These are phyloP conservation scores for Dendrobium nobile DNA, from an alignment of 106 monocot genomes.

Conservation along the genomic window DNA sequence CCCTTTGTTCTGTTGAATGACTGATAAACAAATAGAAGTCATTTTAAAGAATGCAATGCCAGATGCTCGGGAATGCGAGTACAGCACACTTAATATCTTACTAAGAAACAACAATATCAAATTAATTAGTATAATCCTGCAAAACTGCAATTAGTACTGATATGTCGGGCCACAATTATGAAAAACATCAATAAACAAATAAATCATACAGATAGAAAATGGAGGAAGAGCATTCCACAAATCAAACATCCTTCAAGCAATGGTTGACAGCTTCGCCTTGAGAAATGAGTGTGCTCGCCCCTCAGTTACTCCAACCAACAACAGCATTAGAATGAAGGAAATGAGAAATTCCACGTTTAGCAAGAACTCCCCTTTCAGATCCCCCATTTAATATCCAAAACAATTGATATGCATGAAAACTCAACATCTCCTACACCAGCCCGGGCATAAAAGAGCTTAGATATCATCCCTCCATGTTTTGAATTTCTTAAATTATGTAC, in stretches of 20 bases:
- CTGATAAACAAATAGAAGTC: conserved; percentile 40
- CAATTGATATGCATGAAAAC: not conserved
- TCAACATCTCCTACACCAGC: not conserved
- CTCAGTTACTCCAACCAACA: not conserved
- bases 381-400: conserved; percentile 3
- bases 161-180: not conserved
- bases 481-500: conserved; percentile 7
- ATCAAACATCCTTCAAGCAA: conserved; percentile 4
- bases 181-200: not conserved
- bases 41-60: conserved; percentile 7
- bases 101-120: conserved; percentile 22
- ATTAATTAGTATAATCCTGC: conserved; percentile 7
- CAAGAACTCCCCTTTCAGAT: not conserved
- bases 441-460: conserved; percentile 6
- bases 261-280: not conserved
- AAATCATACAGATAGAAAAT: conserved; percentile 3
- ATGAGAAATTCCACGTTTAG: not conserved
- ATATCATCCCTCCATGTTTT: not conserved
- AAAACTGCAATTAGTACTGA: conserved; percentile 4
- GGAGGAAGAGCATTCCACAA: not conserved
- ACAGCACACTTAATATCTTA: conserved; percentile 16
- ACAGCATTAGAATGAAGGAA: conserved; percentile 6
- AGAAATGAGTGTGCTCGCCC: conserved; percentile 1
- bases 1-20: conserved; percentile 76
- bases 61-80: not conserved